Conservation (phyloP, 768 basidiomycete species). For the Hypholoma fasciculare region DNA sequence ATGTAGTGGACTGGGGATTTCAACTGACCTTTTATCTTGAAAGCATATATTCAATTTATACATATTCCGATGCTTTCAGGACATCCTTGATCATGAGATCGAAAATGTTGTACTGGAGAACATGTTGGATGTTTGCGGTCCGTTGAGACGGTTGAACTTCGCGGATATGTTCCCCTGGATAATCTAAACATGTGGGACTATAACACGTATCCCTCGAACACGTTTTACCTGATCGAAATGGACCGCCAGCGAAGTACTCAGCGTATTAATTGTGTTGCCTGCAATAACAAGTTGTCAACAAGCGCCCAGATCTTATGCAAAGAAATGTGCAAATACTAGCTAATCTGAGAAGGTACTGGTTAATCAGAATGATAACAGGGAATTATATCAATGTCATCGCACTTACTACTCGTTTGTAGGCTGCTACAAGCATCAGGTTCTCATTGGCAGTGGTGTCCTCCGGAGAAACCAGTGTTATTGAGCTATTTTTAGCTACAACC, state of each 20-base stretch:
- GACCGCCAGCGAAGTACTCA: no score
- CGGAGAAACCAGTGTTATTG: neutral
- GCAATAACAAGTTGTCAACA: neutral
- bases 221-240: no score
- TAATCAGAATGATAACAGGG: no score
- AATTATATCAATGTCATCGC: no score
- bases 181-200: no score
- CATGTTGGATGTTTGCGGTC: neutral
- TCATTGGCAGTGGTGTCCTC: neutral
- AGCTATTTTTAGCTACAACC: neutral
- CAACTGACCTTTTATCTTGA: no score
- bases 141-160: conserved; percentile 1
- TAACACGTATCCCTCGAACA: neutral
- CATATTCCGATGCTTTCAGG: conserved; percentile 3
- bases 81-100: neutral
- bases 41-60: neutral
- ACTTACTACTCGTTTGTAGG: no score
- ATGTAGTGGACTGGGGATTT: neutral
- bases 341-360: no score
- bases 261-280: no score
- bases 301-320: no score
- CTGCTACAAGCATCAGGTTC: neutral
- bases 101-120: neutral
- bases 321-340: no score
- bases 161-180: neutral